Evolutionary conservation across 2,329 filamentous ascomycete genomes (phyloP), one percentile per base, ranked within the genome.

Genomic region (Pseudogymnoascus sp.): DNA sequence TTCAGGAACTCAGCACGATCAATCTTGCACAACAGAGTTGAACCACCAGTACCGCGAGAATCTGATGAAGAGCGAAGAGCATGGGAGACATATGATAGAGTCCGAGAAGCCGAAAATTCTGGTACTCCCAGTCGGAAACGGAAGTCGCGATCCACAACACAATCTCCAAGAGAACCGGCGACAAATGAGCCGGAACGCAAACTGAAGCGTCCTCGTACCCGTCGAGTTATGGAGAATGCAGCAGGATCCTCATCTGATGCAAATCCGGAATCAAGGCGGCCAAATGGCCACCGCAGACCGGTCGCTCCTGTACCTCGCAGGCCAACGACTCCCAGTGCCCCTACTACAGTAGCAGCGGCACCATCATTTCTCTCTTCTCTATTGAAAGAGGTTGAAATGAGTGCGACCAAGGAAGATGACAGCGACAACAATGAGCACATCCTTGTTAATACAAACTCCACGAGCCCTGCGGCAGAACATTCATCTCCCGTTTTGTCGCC

Each of bases 81-180:
- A 3, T 96, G 92, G 94, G 90, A 91, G 63, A 90, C 89, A 18
- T 86, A 97, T 63, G 92, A 96, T 66, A 89, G 86, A 71, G 91
- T 89, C 41, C 82, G 90, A 64, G 86, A 92, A 62, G 80, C 82
- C 15, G 81, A 88, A 64, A 78, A 74, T 48, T 71, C 74, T 26
- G 72, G 68, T 58, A 73, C 80, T 39, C 79, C 75, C 63, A 76
- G 77, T 58, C 84, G 89, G 61, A 91, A 96, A 74, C 84, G 91
- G 58, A 94, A 90, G 69, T 76, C 79, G 6, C 77, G 79, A 37
- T 95, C 90, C 3, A 77, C 81, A 1, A 88, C 86, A 10, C 81
- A 82, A 9, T 92, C 90, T 5, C 88, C 88, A 2, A 77, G 77
- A 4, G 88, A 90, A 65, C 78, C 82, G 3, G 76, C 79, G 28